Evolutionary conservation across 441 rosid genomes (phyloP).

Genomic region (California macrophylla): DNA sequence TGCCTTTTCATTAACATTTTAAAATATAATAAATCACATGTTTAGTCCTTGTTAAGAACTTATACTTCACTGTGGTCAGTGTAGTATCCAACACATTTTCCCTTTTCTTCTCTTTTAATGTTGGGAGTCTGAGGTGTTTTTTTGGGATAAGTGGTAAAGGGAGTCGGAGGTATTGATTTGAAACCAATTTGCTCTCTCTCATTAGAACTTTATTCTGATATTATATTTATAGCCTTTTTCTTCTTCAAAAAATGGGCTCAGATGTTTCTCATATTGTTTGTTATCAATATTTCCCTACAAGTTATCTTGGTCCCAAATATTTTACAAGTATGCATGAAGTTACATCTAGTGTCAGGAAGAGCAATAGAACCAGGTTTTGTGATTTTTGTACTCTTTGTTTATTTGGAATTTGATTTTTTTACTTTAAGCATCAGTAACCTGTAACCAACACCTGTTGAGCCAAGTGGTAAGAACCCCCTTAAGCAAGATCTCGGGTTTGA

Average conservation of each 20-base stretch:
- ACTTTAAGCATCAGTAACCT: neutral
- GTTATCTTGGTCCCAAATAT: neutral
- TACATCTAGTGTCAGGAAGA: neutral
- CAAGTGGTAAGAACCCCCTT: too few species aligned
- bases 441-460: too few species aligned
- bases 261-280: neutral
- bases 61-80: neutral
- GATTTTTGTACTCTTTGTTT: too few species aligned
- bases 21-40: neutral
- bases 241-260: neutral
- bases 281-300: neutral
- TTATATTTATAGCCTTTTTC: too few species aligned
- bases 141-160: too few species aligned
- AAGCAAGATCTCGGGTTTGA: too few species aligned
- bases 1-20: neutral
- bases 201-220: too few species aligned
- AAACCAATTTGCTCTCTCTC: too few species aligned
- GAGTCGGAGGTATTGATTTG: too few species aligned
- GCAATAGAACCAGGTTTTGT: neutral
- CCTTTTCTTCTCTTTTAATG: too few species aligned
- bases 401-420: neutral
- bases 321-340: neutral
- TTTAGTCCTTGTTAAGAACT: neutral
- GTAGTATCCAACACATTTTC: neutral
- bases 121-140: too few species aligned